Percentiles rank a stretch among this genome's conserved stretches.
These are phyloP conservation scores for Claviceps arundinis DNA, from an alignment of 2,329 filamentous ascomycete species.

Conservation along the genomic window DNA sequence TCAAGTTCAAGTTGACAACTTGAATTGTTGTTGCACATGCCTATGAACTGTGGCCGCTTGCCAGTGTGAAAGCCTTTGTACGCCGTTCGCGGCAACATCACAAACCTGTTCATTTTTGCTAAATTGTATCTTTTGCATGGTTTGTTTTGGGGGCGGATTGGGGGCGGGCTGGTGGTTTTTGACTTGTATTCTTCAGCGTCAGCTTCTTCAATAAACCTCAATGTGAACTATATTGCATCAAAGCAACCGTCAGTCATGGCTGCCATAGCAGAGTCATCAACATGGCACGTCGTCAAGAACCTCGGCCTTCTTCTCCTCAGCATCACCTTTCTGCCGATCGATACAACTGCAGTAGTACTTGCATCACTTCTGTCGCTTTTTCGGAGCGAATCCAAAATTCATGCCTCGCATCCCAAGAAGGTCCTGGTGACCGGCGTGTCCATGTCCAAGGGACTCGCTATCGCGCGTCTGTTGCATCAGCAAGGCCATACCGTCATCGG, in stretches of 20 bases:
- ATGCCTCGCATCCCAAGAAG: constrained; percentile 19
- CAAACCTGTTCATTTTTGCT: background rate
- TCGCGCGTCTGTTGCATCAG: constrained; percentile 52
- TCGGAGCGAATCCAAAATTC: constrained; percentile 4
- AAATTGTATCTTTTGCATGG: background rate
- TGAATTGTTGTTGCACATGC: background rate
- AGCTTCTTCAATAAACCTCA: background rate
- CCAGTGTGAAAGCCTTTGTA: background rate
- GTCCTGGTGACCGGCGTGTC: constrained; percentile 60
- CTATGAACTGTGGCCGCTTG: background rate
- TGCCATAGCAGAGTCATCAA: background rate
- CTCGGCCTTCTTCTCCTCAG: constrained; percentile 14
- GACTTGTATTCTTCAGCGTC: background rate
- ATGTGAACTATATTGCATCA: background rate
- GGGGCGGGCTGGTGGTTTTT: too few relatives aligned
- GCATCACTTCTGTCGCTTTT: background rate
- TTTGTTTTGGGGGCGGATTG: background rate
- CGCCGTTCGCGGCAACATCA: background rate
- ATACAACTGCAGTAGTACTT: constrained; percentile 26
- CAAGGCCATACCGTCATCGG: constrained; percentile 59
- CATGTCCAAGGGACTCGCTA: constrained; percentile 55
- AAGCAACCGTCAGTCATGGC: background rate
- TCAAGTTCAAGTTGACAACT: background rate
- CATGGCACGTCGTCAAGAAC: constrained; percentile 13
- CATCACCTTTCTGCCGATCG: constrained; percentile 33